A percentile compares a stretch with the other conserved stretches of the same genome.
Conservation (phyloP, 192 early-diverging fungal genomes). For the Backusella parvicylindrica region DNA sequence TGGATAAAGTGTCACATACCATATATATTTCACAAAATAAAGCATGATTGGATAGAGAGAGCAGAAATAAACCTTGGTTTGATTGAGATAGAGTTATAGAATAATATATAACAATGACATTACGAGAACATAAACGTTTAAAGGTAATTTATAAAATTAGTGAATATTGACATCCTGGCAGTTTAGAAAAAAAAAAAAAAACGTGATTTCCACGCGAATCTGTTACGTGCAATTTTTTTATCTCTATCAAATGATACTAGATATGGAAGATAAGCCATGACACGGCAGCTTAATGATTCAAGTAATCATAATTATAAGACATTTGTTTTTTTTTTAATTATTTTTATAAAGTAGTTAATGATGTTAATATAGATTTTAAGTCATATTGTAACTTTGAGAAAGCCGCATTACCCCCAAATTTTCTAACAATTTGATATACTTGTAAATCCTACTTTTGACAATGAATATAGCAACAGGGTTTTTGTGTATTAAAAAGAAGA, state of each 20-base stretch:
- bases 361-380: background rate
- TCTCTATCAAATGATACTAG: background rate
- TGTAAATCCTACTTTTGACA: background rate
- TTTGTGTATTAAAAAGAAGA: background rate
- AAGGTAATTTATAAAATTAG: background rate
- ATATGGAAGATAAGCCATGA: background rate
- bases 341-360: background rate
- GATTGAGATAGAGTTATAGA: background rate
- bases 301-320: background rate
- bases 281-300: background rate
- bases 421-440: background rate
- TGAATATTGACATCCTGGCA: background rate
- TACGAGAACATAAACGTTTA: background rate
- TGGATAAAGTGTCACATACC: too few relatives aligned
- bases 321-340: background rate
- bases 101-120: background rate
- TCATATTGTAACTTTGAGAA: background rate
- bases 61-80: too few relatives aligned
- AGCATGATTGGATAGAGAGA: too few relatives aligned
- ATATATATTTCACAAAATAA: too few relatives aligned
- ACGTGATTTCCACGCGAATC: background rate
- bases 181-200: background rate
- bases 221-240: background rate
- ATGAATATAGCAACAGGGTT: background rate
- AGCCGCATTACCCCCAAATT: background rate